Conservation (phyloP, 768 basidiomycete species). For the Clavaria fumosa region DNA sequence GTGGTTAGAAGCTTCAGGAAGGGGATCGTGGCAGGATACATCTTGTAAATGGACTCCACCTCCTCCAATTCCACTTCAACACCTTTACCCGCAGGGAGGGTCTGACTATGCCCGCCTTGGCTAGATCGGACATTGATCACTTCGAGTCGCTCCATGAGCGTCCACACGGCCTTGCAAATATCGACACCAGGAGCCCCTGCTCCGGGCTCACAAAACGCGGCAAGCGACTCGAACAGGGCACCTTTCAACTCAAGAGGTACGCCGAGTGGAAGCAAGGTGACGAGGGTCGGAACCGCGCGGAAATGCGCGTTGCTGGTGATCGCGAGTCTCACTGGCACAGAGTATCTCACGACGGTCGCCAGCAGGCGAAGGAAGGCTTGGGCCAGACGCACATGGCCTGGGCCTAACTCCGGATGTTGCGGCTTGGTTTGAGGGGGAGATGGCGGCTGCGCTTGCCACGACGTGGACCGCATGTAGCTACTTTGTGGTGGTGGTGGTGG, state of each 20-base stretch:
- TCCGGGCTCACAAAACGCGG: constrained; percentile 73
- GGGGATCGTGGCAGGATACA: constrained; percentile 82
- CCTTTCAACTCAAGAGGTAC: constrained; percentile 90
- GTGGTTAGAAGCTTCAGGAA: constrained; percentile 74
- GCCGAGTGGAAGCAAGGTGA: constrained; percentile 61
- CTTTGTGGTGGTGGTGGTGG: no score
- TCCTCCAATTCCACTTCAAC: constrained; percentile 81
- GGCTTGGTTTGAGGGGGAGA: constrained; percentile 26
- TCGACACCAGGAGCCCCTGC: constrained; percentile 60
- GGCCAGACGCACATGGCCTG: constrained; percentile 64
- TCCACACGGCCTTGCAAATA: constrained; percentile 73
- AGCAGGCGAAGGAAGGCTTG: constrained; percentile 72
- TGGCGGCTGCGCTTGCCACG: constrained; percentile 19
- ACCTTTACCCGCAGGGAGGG: constrained; percentile 43
- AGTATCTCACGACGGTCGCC: constrained; percentile 57
- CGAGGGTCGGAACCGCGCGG: constrained; percentile 65
- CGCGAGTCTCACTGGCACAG: constrained; percentile 63
- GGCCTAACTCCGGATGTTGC: constrained; percentile 35
- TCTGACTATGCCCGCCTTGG: constrained; percentile 20
- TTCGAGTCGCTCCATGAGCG: constrained; percentile 68
- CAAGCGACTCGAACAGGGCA: constrained; percentile 62
- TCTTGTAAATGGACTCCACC: constrained; percentile 59
- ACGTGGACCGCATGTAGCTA: constrained; percentile 13
- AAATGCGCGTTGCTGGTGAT: constrained; percentile 65
- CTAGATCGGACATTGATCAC: constrained; percentile 58